Evolutionary conservation across 164 flowering plant species (phyloP), one percentile per base, ranked within the genome.

Genomic region (Malania oleifera): DNA sequence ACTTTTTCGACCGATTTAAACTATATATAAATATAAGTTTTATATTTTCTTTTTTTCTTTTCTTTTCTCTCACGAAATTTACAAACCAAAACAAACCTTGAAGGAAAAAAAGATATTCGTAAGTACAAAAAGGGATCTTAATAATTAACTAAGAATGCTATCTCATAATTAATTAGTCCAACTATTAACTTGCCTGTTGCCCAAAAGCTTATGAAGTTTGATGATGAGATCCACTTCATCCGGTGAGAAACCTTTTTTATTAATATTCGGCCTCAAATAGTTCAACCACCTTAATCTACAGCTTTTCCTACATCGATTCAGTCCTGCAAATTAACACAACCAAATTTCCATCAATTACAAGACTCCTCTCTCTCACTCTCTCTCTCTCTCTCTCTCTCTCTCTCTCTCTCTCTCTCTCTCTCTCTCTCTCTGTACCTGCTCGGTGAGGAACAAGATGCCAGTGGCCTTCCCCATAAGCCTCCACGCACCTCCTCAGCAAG

Each of bases 231-330:
- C 61, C 15, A 63, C 60, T 49, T 63, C 67, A 2, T 63, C 67
- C 8, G 5, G 22, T 10, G 55, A 17, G 29, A 63, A 63, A 1
- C 9, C 34, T 10, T 61, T 61, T 56, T 61, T 63, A 34, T 56
- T 56, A 52, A 63, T 56, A 44, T 56, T 49, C 22, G 67, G 67
- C 2, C 49, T 41, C 2, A 63, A 58, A 14, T 63, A 63, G 49
- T 63, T 63, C 1, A 63, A 12, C 66, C 66, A 62, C 14, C 67
- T 64, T 51, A 64, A 38, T 29, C 67, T 64, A 29, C 67, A 64
- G 56, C 67, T 64, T 27, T 64, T 64, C 4, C 62, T 48, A 35
- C 67, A 64, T 38, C 67, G 37, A 26, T 51, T 64, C 9, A 64
- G 52, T 13, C 67, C 67, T 63, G 39, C 17, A 4, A 45, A 15